Evolutionary conservation across 768 basidiomycete species (phyloP), one percentile per base, ranked within the genome.

Genomic region (Macrocybe gigantea): DNA sequence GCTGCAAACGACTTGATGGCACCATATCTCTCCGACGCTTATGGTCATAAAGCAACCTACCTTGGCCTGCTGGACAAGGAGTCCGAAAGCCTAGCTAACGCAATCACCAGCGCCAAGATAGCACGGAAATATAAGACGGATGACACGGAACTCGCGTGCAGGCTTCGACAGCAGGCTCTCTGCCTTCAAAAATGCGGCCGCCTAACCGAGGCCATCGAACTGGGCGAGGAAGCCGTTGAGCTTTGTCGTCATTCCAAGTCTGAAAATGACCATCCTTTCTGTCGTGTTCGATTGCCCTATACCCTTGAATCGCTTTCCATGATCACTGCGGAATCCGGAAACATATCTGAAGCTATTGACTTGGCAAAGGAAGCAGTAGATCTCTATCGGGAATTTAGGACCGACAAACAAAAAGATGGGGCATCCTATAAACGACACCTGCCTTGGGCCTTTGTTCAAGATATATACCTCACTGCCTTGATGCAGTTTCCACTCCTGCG

Each of bases 151-250:
- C 22, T 22, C 22, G 22, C 22, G 4, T 22, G 22, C 22, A 22
- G 22, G 22, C 22, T 22, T 22, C 22, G 22, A 22, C 22, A 22
- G 22, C 22, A 22, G 22, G 22, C 22, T 22, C 22, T 22, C 22
- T 22, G 22, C 22, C 22, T 22, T 22, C 22, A 22, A 22, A 22
- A 22, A 22, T 22, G 22, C 22, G 22, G 22, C 22, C 22, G 22
- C 2, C 22, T 22, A 22, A 4, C 22, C 22, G 22, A 22, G 37
- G 49, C 44, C 9, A 36, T 50, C 32, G 45, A 44, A 15, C 13
- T 47, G 6, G 45, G 41, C 9, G 30, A 50, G 14, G 49, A 53
- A n/a, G 52, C 52, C 29, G 49, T 53, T 15, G 12, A 15, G 5
- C 37, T 50, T n/a, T 53, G 49, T 32, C 45, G 49, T 11, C 31